Evolutionary conservation across 108 stramenopile species (phyloP).

Genomic region (Chaetoceros tenuissimus): DNA sequence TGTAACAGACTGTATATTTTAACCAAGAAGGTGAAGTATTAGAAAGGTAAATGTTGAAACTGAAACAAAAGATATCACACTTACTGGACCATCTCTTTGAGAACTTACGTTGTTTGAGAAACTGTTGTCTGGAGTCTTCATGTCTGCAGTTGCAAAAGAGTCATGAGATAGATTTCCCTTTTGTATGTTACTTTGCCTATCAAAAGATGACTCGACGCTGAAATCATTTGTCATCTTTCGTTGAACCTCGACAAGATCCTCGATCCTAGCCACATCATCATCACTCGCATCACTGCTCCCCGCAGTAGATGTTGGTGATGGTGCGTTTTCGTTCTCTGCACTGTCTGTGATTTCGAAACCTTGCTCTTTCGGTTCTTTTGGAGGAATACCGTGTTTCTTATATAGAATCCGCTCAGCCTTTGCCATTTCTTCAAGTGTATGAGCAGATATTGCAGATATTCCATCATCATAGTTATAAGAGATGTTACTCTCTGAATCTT

Average conservation of each 20-base stretch:
- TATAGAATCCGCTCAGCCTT: background rate
- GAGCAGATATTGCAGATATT: constrained; percentile 55
- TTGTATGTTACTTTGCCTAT: too few relatives aligned
- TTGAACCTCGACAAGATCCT: background rate
- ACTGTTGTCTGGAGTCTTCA: background rate
- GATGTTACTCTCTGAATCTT: background rate
- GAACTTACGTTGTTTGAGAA: too few relatives aligned
- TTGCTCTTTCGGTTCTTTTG: too few relatives aligned
- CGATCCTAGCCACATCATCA: background rate
- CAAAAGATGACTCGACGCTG: too few relatives aligned
- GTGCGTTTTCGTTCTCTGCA: background rate
- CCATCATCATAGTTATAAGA: constrained; percentile 42
- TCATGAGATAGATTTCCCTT: background rate
- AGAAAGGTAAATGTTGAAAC: background rate
- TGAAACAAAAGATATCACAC: background rate
- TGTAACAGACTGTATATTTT: background rate
- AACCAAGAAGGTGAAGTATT: background rate
- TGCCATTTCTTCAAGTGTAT: constrained; percentile 71
- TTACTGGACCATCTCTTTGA: background rate
- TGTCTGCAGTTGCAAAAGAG: background rate
- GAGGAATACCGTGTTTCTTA: background rate
- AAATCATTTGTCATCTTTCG: background rate
- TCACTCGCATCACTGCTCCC: background rate
- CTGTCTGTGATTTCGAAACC: background rate
- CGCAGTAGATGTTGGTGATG: background rate